Percentiles rank a stretch among this genome's conserved stretches.
Conservation (phyloP, 148 eudicot species). For the Rhododendron molle region DNA sequence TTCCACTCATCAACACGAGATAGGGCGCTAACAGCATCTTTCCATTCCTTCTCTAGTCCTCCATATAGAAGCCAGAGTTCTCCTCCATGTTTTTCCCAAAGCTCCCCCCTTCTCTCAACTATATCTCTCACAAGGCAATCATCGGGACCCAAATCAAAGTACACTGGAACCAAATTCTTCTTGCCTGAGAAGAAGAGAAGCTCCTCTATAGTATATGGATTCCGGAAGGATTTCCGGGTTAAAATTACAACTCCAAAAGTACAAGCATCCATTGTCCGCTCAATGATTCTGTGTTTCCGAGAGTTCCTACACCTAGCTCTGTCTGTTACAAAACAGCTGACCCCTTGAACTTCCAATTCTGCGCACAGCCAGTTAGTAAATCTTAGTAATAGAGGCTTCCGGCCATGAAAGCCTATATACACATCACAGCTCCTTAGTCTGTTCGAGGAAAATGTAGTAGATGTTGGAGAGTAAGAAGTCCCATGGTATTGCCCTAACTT, state of each 20-base stretch:
- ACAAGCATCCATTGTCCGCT: conserved; percentile 68
- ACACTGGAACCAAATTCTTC: conserved; percentile 87
- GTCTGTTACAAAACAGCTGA: conserved; percentile 89
- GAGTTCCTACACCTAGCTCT: conserved; percentile 69
- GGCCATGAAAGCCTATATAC: conserved; percentile 82
- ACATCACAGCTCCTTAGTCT: conserved; percentile 83
- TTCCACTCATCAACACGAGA: conserved; percentile 96
- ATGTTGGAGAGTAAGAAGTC: conserved; percentile 41
- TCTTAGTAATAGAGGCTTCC: conserved; percentile 65
- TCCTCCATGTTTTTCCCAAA: conserved; percentile 80
- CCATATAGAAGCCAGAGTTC: conserved; percentile 79
- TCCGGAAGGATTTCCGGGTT: conserved; percentile 67
- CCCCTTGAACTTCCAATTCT: conserved; percentile 87
- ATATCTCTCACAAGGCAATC: conserved; percentile 92
- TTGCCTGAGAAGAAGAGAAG: conserved; percentile 75
- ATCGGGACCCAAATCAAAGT: conserved; percentile 80
- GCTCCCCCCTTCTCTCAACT: conserved; percentile 73
- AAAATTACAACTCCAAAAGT: conserved; percentile 69
- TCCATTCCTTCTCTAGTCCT: conserved; percentile 96
- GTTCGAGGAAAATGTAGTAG: conserved; percentile 53
- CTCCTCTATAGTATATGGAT: conserved; percentile 92
- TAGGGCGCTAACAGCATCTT: conserved; percentile 70
- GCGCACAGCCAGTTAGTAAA: conserved; percentile 92
- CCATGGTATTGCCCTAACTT: conserved; percentile 45
- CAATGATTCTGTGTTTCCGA: conserved; percentile 47